Base-by-base conservation (phyloP, 2,329 filamentous ascomycete species). In the Hypoxylon sp. region DNA sequence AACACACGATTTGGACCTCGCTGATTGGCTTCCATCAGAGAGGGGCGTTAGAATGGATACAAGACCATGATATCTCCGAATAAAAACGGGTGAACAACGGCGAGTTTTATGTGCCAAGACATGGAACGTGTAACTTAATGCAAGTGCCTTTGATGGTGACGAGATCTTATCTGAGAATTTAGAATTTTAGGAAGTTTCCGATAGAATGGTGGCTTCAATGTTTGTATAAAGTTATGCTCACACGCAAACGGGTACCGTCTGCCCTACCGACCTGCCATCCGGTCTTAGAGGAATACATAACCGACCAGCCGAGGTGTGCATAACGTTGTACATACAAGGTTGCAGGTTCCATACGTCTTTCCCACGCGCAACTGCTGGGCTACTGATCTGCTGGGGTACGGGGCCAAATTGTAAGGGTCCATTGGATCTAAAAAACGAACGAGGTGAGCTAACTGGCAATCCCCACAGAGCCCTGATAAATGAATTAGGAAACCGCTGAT, bases 281-380 rank as follows among this genome's bases (percentile, higher is more conserved):
- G 43, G 56, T 28, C 50, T 46, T 52, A 14, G 25, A 58, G 43
- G 14, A 51, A 23, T 64, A 63, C 57, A 69, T 60, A 60, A 65
- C 64, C 67, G 67, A 70, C 60, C 64, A 70, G 58, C 67, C 67
- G 64, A 70, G 63, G 60, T 36, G 57, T 67, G 63, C 60, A 66
- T 61, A 69, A 61, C 48, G 14, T 38, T 14, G 45, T 50, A 19
- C 53, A 41, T 19, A 43, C 14, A 55, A 30, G 50, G 36, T 38
- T 17, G 48, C 13, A 51, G 32, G 34, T 25, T 23, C 17, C 38
- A 38, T 21, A 25, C 10, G 13, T 21, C 10, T 23, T 25, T 34
- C n/a, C 48, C 28, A 50, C 48, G 41, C 38, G n/a, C 17, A 3
- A 23, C 28, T 56, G 52, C 38, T 56, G 17, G 52, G 38, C 7